Base-by-base conservation (phyloP, 1,284 basidiomycete species). In the Agaricales sp. region DNA sequence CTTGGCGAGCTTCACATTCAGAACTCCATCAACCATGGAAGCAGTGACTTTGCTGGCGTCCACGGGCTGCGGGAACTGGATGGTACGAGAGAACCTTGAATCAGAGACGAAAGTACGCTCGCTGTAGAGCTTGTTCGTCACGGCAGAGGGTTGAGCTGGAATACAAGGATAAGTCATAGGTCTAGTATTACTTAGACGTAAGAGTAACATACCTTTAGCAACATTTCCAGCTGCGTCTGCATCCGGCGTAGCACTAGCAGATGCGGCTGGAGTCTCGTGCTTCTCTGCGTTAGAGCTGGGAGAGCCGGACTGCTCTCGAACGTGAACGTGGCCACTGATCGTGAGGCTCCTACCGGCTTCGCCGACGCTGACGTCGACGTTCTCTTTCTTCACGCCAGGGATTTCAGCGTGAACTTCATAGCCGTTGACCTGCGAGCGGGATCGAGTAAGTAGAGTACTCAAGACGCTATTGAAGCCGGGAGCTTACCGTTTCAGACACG, bases 331-430 rank as follows among this genome's bases (percentile, higher is more conserved):
- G 3, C 62, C 62, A 43, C 58, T 48, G 46, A 63, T 60, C 11
- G 58, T 58, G 51, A 63, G 49, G 45, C 56, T 59, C 48, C 55
- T 52, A 16, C 61, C 61, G 39, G 55, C 52, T 24, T 61, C 58
- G 6, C 58, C 58, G 38, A 63, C 51, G n/a, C 52, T 50, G n/a
- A 63, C 56, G n/a, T 63, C 57, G 13, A 63, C 43, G 53, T 63
- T 53, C 51, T 61, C 60, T 52, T 60, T 62, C 55, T 61, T 61
- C 22, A 62, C 59, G 6, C 62, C 62, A 2, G 62, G 61, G 22
- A 63, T 45, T 51, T 63, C 61, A 1, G 60, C 61, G 46, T 58
- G 56, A 13, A 63, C 53, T 19, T 62, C 46, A 51, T 60, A 59
- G 4, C 55, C 51, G 44, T 58, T 59, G 18, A 54, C 59, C 39